Evolutionary conservation across 2,329 filamentous ascomycete species (phyloP), one percentile per base, ranked within the genome.

Genomic region (Akanthomyces dipterigenus): DNA sequence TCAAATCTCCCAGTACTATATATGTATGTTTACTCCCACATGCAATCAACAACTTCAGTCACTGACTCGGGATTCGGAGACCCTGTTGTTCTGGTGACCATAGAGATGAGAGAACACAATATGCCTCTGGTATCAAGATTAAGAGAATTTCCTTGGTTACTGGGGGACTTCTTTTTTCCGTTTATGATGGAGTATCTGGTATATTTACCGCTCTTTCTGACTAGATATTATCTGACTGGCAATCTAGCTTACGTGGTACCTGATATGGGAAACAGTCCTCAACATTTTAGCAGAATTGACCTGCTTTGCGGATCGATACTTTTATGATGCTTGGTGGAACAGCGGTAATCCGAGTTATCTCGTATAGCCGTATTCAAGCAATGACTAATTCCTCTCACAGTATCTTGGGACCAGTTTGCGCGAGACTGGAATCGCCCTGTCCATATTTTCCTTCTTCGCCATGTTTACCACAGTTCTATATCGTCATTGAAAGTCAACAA

Each of bases 391-490:
- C 26, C 12, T 6, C 6, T n/a, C 26, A 48, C 24, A 79, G 80
- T 83, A 3, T 84, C 82, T 0, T 91, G 87, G 83, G 88, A 92
- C 67, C 87, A 91, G 69, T 93, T 90, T 67, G 89, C 89, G 4
- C 80, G 89, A 43, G 88, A 91, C 70, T 93, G 90, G 90, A 93
- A 93, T 70, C 74, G 76, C 3, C 89, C 89, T 0, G 89, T 93
- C 4, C 89, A 92, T 70, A 86, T 88, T 67, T 93, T 93, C 72
- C 76, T 93, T 31, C 78, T 92, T 2, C 81, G 90, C 16, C 89
- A 93, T 68, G 90, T 93, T 63, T 93, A 93, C 70, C 88, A 93
- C 74, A 86, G 82, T 50, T 88, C 85, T 50, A 92, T 93, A 68
- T 89, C 86, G 1, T 84, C 87, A 11, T 83, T 91, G 72, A 85